Evolutionary conservation across 192 early-diverging fungal genomes (phyloP).

Genomic region (Rhizoclosmatium sp.): DNA sequence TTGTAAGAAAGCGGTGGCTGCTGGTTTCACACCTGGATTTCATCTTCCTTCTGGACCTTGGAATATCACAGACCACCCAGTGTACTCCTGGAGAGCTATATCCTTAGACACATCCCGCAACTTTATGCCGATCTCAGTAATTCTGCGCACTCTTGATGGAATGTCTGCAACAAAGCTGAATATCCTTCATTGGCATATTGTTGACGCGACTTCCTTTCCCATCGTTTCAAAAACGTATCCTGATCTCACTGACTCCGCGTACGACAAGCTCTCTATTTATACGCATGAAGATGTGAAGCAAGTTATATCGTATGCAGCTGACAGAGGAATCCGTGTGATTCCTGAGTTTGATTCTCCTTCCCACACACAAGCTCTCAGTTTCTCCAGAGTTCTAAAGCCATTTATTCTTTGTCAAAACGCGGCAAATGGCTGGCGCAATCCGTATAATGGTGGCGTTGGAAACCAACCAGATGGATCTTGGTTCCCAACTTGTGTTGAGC

Average conservation of each 20-base stretch:
- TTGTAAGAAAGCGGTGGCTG: not conserved
- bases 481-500: constrained; percentile 52
- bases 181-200: constrained; percentile 50
- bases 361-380: constrained; percentile 2
- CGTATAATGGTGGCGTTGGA: not conserved
- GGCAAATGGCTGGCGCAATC: not conserved
- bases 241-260: not conserved
- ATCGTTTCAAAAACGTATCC: constrained; percentile 7
- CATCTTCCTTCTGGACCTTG: constrained; percentile 14
- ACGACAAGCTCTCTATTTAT: constrained; percentile 64
- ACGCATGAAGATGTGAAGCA: constrained; percentile 71
- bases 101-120: constrained; percentile 48
- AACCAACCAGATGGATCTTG: not conserved
- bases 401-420: not conserved
- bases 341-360: constrained; percentile 78
- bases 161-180: constrained; percentile 34
- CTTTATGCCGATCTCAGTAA: constrained; percentile 37
- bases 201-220: constrained; percentile 41
- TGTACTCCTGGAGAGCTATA: constrained; percentile 39
- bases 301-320: constrained; percentile 76
- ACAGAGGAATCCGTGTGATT: constrained; percentile 83
- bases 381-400: not conserved
- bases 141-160: constrained; percentile 40
- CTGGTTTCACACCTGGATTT: constrained; percentile 19
- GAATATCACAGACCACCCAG: constrained; percentile 13